Evolutionary conservation across 73 alveolate genomes (phyloP).

Genomic region (Paramecium primaurelia): DNA sequence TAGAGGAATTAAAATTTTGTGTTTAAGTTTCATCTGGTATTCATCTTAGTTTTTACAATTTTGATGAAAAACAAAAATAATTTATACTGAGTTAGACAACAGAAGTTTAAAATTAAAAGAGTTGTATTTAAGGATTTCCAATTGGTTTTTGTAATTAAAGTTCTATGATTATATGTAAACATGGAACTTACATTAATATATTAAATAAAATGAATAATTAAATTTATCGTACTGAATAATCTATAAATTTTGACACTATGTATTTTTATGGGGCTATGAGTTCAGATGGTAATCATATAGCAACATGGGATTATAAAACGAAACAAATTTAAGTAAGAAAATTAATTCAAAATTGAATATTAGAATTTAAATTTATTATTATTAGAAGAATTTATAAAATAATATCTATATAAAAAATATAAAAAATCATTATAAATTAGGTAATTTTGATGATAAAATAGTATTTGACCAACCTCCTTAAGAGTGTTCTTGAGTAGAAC

Average conservation of each 20-base stretch:
- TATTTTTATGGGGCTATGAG: neutral
- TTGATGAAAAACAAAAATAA: neutral
- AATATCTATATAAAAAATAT: neutral
- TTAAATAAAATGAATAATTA: neutral
- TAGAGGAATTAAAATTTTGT: neutral
- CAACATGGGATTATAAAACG: neutral
- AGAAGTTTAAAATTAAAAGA: neutral
- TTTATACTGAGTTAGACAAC: neutral
- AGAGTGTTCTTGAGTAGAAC: neutral
- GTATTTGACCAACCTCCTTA: constrained; percentile 7
- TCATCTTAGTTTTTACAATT: neutral
- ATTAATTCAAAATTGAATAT: neutral
- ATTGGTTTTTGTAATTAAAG: neutral
- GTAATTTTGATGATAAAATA: neutral
- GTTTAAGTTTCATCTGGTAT: neutral
- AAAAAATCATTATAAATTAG: neutral
- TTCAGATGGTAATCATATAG: neutral
- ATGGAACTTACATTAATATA: neutral
- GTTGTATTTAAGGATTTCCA: neutral
- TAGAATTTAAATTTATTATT: neutral
- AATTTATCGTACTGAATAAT: neutral
- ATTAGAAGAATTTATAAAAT: too few species aligned
- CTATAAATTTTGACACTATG: neutral
- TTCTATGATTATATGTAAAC: neutral
- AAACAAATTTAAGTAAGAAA: neutral